Conservation (phyloP, 441 rosid species). For the Gossypium aridum region DNA sequence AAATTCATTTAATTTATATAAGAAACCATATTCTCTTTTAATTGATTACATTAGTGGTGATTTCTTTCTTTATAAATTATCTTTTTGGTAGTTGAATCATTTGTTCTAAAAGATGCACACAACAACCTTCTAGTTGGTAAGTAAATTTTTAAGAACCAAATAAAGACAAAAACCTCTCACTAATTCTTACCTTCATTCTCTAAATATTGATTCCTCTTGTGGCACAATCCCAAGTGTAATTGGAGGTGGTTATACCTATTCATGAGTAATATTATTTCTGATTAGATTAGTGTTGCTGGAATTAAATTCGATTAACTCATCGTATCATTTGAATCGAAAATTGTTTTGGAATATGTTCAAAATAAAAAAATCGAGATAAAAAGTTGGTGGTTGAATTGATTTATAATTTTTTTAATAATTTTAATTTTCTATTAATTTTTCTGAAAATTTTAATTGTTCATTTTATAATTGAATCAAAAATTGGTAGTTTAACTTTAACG, state of each 20-base stretch:
- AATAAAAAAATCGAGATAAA: too few species aligned
- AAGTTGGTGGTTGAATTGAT: too few species aligned
- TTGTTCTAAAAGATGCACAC: background rate
- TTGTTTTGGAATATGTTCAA: too few species aligned
- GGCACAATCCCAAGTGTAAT: background rate
- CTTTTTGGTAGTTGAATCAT: background rate
- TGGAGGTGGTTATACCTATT: background rate
- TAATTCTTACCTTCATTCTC: background rate
- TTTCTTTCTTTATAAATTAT: background rate
- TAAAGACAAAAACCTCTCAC: constrained; percentile 10
- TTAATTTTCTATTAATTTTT: too few species aligned
- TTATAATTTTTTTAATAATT: too few species aligned
- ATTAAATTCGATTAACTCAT: too few species aligned
- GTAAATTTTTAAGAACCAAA: constrained; percentile 7
- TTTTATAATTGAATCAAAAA: too few species aligned
- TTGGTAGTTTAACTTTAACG: too few species aligned
- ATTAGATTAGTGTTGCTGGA: too few species aligned
- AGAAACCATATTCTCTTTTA: background rate
- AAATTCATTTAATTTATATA: too few species aligned
- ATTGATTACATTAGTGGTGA: background rate
- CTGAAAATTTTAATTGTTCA: too few species aligned
- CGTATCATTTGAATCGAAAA: too few species aligned
- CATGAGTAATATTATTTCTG: background rate
- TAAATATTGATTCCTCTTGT: background rate
- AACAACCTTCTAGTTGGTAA: constrained; percentile 22